These are phyloP conservation scores for Phytophthora foliorum DNA, from an alignment of 352 stramenopile species.

Conservation along the genomic window DNA sequence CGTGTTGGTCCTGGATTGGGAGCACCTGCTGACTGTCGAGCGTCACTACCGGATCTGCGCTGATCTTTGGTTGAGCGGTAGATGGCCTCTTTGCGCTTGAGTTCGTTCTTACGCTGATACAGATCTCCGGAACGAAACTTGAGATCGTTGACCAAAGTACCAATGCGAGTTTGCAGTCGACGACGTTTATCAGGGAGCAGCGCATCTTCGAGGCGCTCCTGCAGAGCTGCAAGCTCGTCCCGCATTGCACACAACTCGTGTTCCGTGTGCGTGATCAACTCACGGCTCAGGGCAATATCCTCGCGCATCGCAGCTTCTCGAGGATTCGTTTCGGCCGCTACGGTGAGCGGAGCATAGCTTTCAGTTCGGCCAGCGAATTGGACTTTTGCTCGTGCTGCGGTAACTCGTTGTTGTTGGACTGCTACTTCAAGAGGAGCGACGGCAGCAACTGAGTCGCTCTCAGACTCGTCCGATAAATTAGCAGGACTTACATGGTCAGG, in stretches of 20 bases:
- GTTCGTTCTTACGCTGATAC: slow-evolving; percentile 81
- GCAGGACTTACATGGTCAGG: not conserved
- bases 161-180: slow-evolving; percentile 60
- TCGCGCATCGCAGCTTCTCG: slow-evolving; percentile 46
- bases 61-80: slow-evolving; percentile 30
- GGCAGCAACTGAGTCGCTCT: slow-evolving; percentile 10
- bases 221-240: slow-evolving; percentile 61
- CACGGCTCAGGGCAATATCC: slow-evolving; percentile 59
- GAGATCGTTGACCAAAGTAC: slow-evolving; percentile 63
- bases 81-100: slow-evolving; percentile 69
- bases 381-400: slow-evolving; percentile 6
- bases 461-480: not conserved
- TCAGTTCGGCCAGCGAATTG: not conserved
- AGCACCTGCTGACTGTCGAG: not conserved
- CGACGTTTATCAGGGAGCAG: slow-evolving; percentile 52
- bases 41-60: slow-evolving; percentile 11
- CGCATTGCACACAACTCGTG: slow-evolving; percentile 68
- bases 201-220: slow-evolving; percentile 49
- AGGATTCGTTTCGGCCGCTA: slow-evolving; percentile 2
- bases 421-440: slow-evolving; percentile 9
- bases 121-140: slow-evolving; percentile 74
- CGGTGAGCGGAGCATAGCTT: not conserved
- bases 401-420: not conserved
- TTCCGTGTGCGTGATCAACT: slow-evolving; percentile 75
- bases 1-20: not conserved